Evolutionary conservation across 2,329 filamentous ascomycete genomes (phyloP).

Genomic region (Sporothrix globosa): DNA sequence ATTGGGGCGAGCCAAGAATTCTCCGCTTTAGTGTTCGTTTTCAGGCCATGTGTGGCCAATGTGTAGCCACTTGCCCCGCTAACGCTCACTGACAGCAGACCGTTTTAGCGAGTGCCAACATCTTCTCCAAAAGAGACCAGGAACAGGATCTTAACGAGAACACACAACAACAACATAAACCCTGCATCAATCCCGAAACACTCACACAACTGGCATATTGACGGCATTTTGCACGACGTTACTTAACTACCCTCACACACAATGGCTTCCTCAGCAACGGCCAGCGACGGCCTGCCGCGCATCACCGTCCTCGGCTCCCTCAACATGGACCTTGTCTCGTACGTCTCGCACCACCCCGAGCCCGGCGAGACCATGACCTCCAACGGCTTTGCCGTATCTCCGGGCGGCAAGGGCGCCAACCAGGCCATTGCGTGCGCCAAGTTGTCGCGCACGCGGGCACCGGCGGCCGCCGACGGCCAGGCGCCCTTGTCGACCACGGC

Average conservation of each 20-base stretch:
- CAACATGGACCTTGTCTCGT: conserved; percentile 90
- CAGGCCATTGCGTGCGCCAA: conserved; percentile 89
- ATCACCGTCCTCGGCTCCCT: conserved; percentile 91
- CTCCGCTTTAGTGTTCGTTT: conserved; percentile 1
- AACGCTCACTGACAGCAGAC: not conserved
- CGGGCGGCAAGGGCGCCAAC: conserved; percentile 94
- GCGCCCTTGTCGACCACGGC: conserved; percentile 20
- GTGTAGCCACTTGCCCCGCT: not conserved
- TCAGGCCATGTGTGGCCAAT: not conserved
- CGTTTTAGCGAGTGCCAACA: conserved; percentile 5
- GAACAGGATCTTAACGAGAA: not conserved
- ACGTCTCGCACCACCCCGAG: conserved; percentile 78
- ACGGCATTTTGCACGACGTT: too few species aligned
- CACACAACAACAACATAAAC: not conserved
- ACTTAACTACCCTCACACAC: not conserved
- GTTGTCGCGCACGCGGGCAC: conserved; percentile 63
- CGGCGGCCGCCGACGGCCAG: conserved; percentile 44
- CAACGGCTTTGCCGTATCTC: conserved; percentile 74
- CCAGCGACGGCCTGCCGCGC: conserved; percentile 42
- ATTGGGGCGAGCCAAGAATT: conserved; percentile 2
- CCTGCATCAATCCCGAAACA: not conserved
- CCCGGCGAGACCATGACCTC: conserved; percentile 88
- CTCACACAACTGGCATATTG: not conserved
- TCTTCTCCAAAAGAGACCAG: not conserved
- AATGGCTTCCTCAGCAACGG: not conserved